A percentile compares a stretch with the other conserved stretches of the same genome.
These are phyloP conservation scores for Pseudocercospora fijiensis DNA, from an alignment of 2,329 filamentous ascomycete species.

Conservation along the genomic window DNA sequence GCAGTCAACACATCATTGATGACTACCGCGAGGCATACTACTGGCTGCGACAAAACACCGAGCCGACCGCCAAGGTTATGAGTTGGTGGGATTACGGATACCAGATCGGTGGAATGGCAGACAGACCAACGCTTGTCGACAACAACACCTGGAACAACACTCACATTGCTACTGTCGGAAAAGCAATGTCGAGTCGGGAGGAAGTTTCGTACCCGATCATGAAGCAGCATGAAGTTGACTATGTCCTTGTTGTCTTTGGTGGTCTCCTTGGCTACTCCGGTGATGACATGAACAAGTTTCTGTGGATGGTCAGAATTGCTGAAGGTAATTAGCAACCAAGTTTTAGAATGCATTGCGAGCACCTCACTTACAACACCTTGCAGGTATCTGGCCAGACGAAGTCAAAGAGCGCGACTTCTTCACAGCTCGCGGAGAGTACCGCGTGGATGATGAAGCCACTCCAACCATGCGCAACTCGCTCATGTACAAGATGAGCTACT, in stretches of 20 bases:
- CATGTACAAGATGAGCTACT: slow-evolving; percentile 99
- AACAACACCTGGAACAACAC: slow-evolving; percentile 99
- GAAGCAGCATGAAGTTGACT: slow-evolving; percentile 97
- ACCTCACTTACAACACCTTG: slow-evolving; percentile 12
- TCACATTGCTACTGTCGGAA: slow-evolving; percentile 97
- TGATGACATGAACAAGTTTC: slow-evolving; percentile 99
- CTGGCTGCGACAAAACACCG: slow-evolving; percentile 97
- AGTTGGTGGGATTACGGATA: slow-evolving; percentile 99
- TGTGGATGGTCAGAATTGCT: slow-evolving; percentile 99
- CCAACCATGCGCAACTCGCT: slow-evolving; percentile 98
- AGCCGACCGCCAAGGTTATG: slow-evolving; percentile 95
- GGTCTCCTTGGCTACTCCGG: slow-evolving; percentile 95
- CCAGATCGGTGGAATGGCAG: slow-evolving; percentile 99
- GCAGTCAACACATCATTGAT: slow-evolving; percentile 97
- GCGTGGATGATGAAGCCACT: slow-evolving; percentile 87
- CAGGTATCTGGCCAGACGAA: slow-evolving; percentile 92
- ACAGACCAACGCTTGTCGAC: slow-evolving; percentile 93
- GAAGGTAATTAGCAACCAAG: slow-evolving; percentile 61
- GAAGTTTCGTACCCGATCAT: slow-evolving; percentile 99
- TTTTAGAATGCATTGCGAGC: slow-evolving; percentile 12
- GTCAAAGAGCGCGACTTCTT: slow-evolving; percentile 97
- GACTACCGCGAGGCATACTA: slow-evolving; percentile 99
- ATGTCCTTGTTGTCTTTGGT: slow-evolving; percentile 96
- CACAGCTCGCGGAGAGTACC: slow-evolving; percentile 88
- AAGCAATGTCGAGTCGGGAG: slow-evolving; percentile 96